These are phyloP conservation scores for Mycena haematopus DNA, from an alignment of 768 basidiomycete species.

Conservation along the genomic window DNA sequence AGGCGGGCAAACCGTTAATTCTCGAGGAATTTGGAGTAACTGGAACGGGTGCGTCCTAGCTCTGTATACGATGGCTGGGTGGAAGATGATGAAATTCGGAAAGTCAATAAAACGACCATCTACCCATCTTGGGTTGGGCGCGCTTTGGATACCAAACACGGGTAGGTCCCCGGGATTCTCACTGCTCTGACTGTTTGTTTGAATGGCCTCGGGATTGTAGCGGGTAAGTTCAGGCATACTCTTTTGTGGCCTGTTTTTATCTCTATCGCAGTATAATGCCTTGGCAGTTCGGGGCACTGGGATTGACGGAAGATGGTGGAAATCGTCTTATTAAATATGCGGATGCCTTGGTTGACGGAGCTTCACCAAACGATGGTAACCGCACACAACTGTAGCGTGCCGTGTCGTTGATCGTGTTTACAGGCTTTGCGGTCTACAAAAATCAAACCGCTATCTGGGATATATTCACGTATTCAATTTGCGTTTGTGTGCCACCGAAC, in stretches of 20 bases:
- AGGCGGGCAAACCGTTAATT: conserved; percentile 63
- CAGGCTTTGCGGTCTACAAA: conserved; percentile 57
- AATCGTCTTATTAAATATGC: conserved; percentile 62
- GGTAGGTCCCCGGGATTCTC: conserved; percentile 32
- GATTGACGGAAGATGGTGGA: conserved; percentile 56
- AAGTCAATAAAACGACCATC: conserved; percentile 56
- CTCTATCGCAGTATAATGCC: conserved; percentile 49
- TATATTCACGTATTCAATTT: conserved; percentile 49
- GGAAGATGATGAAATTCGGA: not conserved
- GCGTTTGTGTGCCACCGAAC: not conserved
- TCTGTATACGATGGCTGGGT: not conserved
- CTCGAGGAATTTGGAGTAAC: conserved; percentile 68
- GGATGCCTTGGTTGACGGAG: conserved; percentile 57
- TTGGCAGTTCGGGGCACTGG: conserved; percentile 62
- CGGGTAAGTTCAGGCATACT: conserved; percentile 1
- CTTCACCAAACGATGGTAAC: conserved; percentile 63
- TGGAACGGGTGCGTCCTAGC: conserved; percentile 44
- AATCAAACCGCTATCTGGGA: conserved; percentile 60
- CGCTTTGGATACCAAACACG: conserved; percentile 56
- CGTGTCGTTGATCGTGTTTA: conserved; percentile 5
- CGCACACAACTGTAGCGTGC: not conserved
- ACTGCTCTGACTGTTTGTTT: not conserved
- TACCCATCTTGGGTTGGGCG: conserved; percentile 59
- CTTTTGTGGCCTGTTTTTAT: not conserved
- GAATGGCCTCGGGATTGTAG: conserved; percentile 1